Conservation (phyloP, 31 red algal genomes). For the Porphyra umbilicalis region DNA sequence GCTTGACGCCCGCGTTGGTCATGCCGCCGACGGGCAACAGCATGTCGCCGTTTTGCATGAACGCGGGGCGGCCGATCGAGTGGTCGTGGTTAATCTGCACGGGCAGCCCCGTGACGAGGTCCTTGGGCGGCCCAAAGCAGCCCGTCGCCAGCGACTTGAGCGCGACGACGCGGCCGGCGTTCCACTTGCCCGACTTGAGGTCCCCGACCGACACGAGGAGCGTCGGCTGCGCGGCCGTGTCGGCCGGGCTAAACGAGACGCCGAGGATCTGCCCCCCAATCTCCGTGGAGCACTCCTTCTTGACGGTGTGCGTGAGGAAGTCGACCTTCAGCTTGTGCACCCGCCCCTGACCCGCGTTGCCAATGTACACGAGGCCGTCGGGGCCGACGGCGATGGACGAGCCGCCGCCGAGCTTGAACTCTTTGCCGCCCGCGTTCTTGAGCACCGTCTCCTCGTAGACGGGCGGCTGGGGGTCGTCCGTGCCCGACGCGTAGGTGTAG, state of each 20-base stretch:
- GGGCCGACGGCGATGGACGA: conserved; percentile 41
- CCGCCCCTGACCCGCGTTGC: conserved; percentile 26
- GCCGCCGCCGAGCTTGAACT: conserved; percentile 36
- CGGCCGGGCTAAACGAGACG: background rate
- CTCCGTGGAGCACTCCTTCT: conserved; percentile 7
- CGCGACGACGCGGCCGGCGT: background rate
- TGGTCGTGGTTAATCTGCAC: conserved; percentile 45
- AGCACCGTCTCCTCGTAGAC: conserved; percentile 29
- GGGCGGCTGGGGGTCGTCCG: conserved; percentile 24
- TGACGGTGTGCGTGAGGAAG: conserved; percentile 22
- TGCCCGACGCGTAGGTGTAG: conserved; percentile 36
- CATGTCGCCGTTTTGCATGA: conserved; percentile 38
- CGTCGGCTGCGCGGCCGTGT: background rate
- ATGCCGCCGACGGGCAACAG: conserved; percentile 44
- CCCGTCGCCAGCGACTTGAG: background rate
- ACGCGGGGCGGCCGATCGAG: conserved; percentile 18
- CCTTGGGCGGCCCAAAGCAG: background rate
- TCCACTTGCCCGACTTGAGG: background rate
- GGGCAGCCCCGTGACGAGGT: conserved; percentile 42
- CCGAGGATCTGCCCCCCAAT: background rate
- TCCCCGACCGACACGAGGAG: background rate
- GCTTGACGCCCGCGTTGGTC: conserved; percentile 39
- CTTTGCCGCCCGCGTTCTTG: conserved; percentile 12
- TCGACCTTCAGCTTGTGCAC: conserved; percentile 36
- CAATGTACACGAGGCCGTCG: conserved; percentile 52